Conservation (phyloP, 768 basidiomycete genomes). For the Amanita pallidorosea region DNA sequence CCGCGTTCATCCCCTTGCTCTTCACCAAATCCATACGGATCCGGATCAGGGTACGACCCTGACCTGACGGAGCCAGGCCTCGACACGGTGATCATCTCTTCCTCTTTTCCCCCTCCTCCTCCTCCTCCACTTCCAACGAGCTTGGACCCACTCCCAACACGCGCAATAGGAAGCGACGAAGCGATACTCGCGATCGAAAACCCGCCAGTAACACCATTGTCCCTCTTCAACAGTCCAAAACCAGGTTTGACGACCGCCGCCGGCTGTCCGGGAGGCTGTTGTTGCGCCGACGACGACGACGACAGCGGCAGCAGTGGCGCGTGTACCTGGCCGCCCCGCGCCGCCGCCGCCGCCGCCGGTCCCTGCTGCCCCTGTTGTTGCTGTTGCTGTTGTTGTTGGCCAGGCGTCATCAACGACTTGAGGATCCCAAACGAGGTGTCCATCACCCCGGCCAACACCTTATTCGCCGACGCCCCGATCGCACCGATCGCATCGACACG, state of each 20-base stretch:
- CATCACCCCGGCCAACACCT: slow-evolving; percentile 79
- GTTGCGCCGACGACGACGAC: slow-evolving; percentile 15
- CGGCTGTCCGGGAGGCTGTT: too few species aligned
- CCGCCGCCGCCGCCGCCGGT: too few species aligned
- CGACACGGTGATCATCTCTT: slow-evolving; percentile 37
- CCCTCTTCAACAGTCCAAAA: slow-evolving; percentile 62
- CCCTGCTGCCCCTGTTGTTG: too few species aligned
- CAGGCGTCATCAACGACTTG: slow-evolving; percentile 55
- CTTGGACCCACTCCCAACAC: slow-evolving; percentile 24
- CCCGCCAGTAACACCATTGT: slow-evolving; percentile 31
- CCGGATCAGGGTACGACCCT: slow-evolving; percentile 25
- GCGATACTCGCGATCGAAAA: slow-evolving; percentile 76
- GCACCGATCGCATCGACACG: slow-evolving; percentile 68
- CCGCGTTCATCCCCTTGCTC: slow-evolving; percentile 20
- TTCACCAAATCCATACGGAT: slow-evolving; percentile 28
- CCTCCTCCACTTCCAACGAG: slow-evolving; percentile 20
- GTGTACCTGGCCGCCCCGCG: not conserved
- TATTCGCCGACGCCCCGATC: slow-evolving; percentile 74
- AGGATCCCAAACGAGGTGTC: slow-evolving; percentile 87
- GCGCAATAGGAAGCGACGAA: slow-evolving; percentile 45
- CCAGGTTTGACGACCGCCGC: slow-evolving; percentile 35
- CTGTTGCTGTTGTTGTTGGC: too few species aligned
- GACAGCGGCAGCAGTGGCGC: not conserved
- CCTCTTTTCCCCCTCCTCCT: slow-evolving; percentile 27
- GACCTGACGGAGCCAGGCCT: slow-evolving; percentile 27